Evolutionary conservation across 495 filamentous ascomycete species (phyloP), one percentile per base, ranked within the genome.

Genomic region (Xylaria castorea): DNA sequence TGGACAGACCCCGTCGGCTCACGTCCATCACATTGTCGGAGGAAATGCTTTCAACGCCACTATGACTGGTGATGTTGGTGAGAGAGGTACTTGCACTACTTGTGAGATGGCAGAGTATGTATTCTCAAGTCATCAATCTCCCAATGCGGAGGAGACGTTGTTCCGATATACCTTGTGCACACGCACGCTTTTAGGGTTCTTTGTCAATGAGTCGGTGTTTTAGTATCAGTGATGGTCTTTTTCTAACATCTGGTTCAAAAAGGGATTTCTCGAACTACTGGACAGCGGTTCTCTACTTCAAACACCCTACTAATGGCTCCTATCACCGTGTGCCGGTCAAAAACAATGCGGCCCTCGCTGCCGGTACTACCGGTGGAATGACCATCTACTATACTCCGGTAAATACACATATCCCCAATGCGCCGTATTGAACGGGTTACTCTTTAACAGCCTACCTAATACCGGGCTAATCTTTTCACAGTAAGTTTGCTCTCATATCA

Each of bases 301-400:
- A 82, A 75, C 80, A 85, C 71, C 78, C 84, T 46, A 75, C 81
- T 67, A 87, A 87, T 73, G 85, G 85, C 40, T 81, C 83, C 12
- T 87, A 87, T 76, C 82, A 86, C 74, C 80, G 82, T 6, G 83
- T 87, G 16, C 84, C 84, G 18, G 78, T 82, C 61, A 81, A 83
- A 69, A 76, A 81, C 48, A 85, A 86, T 71, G 78, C 81, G 32
- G 82, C 81, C 30, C 77, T 86, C 60, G 82, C 83, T 18, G 79
- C 80, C 58, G 81, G 83, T 18, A 86, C 84, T 71, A 83, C 81
- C 46, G 85, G 84, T 8, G 85, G 85, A 63, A 85, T 87, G 82
- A 87, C 85, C 16, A 80, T 87, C 51, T 87, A 87, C 76, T 87
- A 87, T 65, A 86, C 85, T n/a, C 83, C 84, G 75, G 85, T 84